Base-by-base conservation (phyloP, 129 eudicot genomes). In the Lonicera japonica region DNA sequence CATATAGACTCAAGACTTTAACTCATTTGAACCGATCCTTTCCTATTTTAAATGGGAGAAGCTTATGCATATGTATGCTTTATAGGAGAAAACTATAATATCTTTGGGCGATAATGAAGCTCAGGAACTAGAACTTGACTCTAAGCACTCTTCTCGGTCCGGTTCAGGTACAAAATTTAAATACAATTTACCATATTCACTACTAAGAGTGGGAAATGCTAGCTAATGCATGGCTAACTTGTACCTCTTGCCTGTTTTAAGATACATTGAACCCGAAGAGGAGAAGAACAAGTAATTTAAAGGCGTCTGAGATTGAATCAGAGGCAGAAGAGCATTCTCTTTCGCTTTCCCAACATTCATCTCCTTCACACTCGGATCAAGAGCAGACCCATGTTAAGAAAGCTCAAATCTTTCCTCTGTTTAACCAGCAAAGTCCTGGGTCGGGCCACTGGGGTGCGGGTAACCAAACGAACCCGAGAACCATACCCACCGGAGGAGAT, bases 361-460 rank as follows among this genome's bases (percentile, higher is more conserved):
- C 97, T 25, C 97, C 95, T 5, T 87, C 97, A 25, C 90, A 79
- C 43, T 87, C 95, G 14, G 97, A 91, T 82, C 94, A 86, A 55
- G 95, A 82, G 34, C 89, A 75, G 51, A 65, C 81, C 5, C 80
- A 79, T 7, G 60, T 75, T 23, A 77, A 70, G 53, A 77, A 64
- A 66, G 68, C 70, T 64, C 77, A 76, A 64, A 56, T 58, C 11
- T 79, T 73, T 69, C 92, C 87, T 6, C 16, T 80, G 39, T 64
- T 77, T 10, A 74, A 70, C 70, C 83, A 76, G 65, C 86, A 66
- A 22, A 64, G 58, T 71, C 74, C 66, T 8, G 61, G 21, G 50
- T 75, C 72, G 7, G 62, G 67, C 69, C 65, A 40, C 51, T 52
- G 58, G 25, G 63, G 25, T 25, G 21, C 56, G 4, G 70, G 77